Base-by-base conservation (phyloP, 2,329 filamentous ascomycete genomes). In the Colletotrichum neosansevieriae region DNA sequence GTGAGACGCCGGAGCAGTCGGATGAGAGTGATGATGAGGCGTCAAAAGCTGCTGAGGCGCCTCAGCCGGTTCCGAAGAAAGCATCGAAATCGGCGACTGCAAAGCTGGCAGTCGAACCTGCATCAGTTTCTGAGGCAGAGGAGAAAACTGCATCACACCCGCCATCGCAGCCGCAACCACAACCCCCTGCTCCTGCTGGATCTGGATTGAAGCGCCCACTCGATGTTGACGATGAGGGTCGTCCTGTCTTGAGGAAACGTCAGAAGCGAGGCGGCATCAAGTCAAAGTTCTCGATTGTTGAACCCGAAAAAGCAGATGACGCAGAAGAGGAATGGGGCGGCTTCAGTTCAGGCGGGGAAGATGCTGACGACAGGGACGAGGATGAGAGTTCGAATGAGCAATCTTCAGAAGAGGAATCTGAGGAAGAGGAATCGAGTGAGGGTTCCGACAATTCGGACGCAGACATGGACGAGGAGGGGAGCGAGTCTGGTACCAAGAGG, bases 181-280 rank as follows among this genome's bases (percentile, higher is more conserved):
- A 60, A 24, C 59, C 42, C 17, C 21, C 69, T 13, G 50, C 56
- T 3, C 51, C 74, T 12, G 80, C 88, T 60, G 96, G 96, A 19
- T 91, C 90, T 69, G 96, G 96, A 6, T 79, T 99, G 67, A 98
- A 98, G 78, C 87, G 94, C 47, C 94, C 94, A 1, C 83, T 99
- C 11, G 92, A 97, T 50, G 73, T 94, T 10, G 94, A 93, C 70
- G 89, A 93, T 1, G 89, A 91, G 67, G 94, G 95, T 6, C 89
- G 89, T 63, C 96, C 95, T 0, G 83, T 97, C 3, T 89, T 98
- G 58, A 91, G 92, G 75, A 96, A 94, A 76, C 87, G 94, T 58
- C 94, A 95, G 78, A 91, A 91, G 72, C 86, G 91, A 79, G 84
- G 90, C 77, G 85, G 87, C 4, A 80, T 90, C 15, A 85, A 86